These are phyloP conservation scores for Lactarius indigo DNA, from an alignment of 768 basidiomycete species.

Conservation along the genomic window DNA sequence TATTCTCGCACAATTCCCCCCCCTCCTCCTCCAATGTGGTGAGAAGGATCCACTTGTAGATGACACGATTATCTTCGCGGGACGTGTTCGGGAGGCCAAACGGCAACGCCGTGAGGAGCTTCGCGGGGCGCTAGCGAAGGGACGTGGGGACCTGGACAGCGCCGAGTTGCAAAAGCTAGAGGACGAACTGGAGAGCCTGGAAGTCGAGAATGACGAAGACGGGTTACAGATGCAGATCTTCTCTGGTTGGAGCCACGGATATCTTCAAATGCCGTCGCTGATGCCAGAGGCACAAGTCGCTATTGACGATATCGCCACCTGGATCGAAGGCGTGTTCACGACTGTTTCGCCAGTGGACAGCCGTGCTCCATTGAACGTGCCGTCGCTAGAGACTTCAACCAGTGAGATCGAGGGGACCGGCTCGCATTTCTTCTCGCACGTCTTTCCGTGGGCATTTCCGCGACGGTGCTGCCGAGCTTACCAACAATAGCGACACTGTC, in stretches of 20 bases:
- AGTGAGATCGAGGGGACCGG: slow-evolving; percentile 6
- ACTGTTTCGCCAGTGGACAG: slow-evolving; percentile 9
- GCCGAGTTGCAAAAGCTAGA: slow-evolving; percentile 33
- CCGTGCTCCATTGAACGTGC: neutral
- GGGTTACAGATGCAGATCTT: slow-evolving; percentile 94
- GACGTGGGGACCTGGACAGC: slow-evolving; percentile 58
- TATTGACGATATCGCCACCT: slow-evolving; percentile 81
- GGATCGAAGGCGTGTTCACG: slow-evolving; percentile 81
- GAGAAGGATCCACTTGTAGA: slow-evolving; percentile 95
- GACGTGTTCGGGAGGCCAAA: slow-evolving; percentile 93
- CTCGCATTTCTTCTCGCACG: slow-evolving; percentile 15
- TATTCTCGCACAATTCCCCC: slow-evolving; percentile 90
- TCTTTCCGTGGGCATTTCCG: slow-evolving; percentile 22
- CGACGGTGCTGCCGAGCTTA: neutral
- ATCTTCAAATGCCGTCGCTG: slow-evolving; percentile 88
- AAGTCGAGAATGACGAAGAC: slow-evolving; percentile 78
- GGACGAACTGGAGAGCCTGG: slow-evolving; percentile 55
- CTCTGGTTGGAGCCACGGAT: slow-evolving; percentile 96
- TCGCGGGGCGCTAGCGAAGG: slow-evolving; percentile 49
- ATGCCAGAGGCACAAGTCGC: slow-evolving; percentile 80
- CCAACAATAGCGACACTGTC: neutral
- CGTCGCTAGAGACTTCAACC: slow-evolving; percentile 11
- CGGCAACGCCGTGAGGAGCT: slow-evolving; percentile 74
- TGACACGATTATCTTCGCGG: slow-evolving; percentile 96
- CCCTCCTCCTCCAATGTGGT: slow-evolving; percentile 89